A percentile compares a stretch with the other conserved stretches of the same genome.
phyloP scores from a whole-genome alignment of 2,329 filamentous ascomycete species.

The Dothideomycetes sp. region DNA sequence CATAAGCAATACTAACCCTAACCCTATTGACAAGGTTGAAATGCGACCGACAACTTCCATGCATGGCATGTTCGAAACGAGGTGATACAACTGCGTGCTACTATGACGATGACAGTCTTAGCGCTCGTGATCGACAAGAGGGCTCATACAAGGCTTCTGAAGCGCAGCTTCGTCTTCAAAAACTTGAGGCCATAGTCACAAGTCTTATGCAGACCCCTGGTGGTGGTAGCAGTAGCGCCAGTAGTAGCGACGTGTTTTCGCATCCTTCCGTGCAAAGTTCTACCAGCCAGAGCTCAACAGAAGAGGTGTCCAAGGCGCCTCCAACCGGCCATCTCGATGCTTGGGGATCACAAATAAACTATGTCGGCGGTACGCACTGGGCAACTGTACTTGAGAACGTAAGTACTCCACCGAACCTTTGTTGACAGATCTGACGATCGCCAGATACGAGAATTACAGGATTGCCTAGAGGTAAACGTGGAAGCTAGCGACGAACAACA shows the following conservation, averaged over 20 bases:
- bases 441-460: neutral
- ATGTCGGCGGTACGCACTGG: constrained; percentile 6
- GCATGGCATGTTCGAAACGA: constrained; percentile 2
- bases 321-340: constrained; percentile 4
- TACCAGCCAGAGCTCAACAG: neutral
- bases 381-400: constrained; percentile 6
- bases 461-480: neutral
- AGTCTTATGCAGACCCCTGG: constrained; percentile 1
- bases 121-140: neutral
- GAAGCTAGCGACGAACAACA: neutral
- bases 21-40: neutral
- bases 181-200: constrained; percentile 6
- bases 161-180: constrained; percentile 4
- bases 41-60: constrained; percentile 6
- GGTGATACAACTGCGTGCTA: neutral
- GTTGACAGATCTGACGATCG: neutral
- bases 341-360: constrained; percentile 3
- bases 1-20: neutral
- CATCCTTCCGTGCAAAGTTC: neutral
- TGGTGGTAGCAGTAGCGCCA: neutral
- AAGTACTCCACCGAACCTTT: neutral
- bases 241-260: neutral
- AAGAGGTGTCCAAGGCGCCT: neutral
- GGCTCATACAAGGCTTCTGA: neutral
- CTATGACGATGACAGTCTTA: neutral